These are phyloP conservation scores for Aspergillus sp. DNA, from an alignment of 2,329 filamentous ascomycete genomes.

Conservation along the genomic window DNA sequence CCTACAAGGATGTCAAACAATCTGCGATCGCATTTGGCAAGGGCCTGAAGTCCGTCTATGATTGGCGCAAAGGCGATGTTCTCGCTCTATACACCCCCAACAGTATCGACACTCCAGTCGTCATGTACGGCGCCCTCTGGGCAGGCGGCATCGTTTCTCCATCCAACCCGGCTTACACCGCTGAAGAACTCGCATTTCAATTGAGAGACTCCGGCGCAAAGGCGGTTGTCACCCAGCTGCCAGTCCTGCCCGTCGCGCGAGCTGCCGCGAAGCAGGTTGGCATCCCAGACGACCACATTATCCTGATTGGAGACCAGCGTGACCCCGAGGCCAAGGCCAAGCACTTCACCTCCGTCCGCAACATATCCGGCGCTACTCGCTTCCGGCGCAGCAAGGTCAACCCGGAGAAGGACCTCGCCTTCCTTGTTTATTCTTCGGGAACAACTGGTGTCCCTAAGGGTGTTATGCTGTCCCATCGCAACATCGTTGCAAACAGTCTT, in stretches of 20 bases:
- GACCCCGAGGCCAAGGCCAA: slow-evolving; percentile 61
- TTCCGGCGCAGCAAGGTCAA: slow-evolving; percentile 63
- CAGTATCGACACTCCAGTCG: slow-evolving; percentile 74
- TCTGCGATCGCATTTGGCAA: slow-evolving; percentile 74
- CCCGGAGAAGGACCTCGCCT: slow-evolving; percentile 72
- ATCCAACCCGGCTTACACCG: slow-evolving; percentile 84
- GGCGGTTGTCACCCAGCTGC: slow-evolving; percentile 70
- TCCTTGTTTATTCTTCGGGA: slow-evolving; percentile 84
- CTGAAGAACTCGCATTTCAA: slow-evolving; percentile 80
- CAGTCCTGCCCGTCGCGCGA: slow-evolving; percentile 63
- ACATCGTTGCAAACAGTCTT: slow-evolving; percentile 73
- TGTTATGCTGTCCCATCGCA: slow-evolving; percentile 80
- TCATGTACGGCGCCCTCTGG: slow-evolving; percentile 80
- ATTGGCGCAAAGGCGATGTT: slow-evolving; percentile 81
- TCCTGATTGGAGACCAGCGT: slow-evolving; percentile 66
- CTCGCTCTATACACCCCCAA: slow-evolving; percentile 83
- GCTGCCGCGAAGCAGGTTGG: slow-evolving; percentile 70
- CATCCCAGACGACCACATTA: slow-evolving; percentile 68
- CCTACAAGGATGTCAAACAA: slow-evolving; percentile 64
- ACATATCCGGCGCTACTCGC: slow-evolving; percentile 59
- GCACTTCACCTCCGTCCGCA: slow-evolving; percentile 71
- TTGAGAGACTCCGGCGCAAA: slow-evolving; percentile 75
- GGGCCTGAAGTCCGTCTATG: slow-evolving; percentile 70
- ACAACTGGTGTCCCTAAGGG: slow-evolving; percentile 92
- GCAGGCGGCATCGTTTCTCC: slow-evolving; percentile 80